Percentiles rank a stretch among this genome's conserved stretches.
Conservation (phyloP, 1,284 basidiomycete species). For the Austropuccinia psidii region DNA sequence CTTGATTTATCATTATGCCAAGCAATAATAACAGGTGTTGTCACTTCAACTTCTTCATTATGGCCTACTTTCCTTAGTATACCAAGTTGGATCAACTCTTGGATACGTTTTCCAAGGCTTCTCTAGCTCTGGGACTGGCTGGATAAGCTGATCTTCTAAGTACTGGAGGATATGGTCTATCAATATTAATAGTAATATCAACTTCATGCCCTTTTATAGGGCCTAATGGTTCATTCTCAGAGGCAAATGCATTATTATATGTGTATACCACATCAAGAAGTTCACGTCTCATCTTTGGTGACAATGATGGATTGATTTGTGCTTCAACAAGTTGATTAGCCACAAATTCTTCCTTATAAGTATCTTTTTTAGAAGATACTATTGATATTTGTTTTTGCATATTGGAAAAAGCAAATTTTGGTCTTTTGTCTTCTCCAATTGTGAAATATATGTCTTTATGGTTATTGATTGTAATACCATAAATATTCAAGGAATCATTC, state of each 20-base stretch:
- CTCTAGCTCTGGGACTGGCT: conserved; percentile 3
- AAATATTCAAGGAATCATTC: no score
- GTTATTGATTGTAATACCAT: no score
- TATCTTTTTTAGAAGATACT: no score
- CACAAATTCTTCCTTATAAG: no score
- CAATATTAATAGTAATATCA: neutral
- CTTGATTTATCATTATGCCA: conserved; percentile 5
- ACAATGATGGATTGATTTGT: no score
- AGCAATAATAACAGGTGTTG: neutral
- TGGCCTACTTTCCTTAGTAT: neutral
- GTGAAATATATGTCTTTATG: no score
- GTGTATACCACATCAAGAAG: neutral
- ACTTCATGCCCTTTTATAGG: conserved; percentile 5
- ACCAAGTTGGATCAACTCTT: neutral
- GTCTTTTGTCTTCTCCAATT: no score
- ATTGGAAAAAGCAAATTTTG: no score
- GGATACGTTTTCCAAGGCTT: neutral
- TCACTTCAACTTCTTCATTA: conserved; percentile 7
- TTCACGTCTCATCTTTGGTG: no score
- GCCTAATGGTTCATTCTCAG: neutral
- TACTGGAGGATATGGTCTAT: conserved; percentile 3
- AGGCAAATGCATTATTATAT: neutral
- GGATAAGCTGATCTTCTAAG: conserved; percentile 1
- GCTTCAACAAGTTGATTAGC: no score
- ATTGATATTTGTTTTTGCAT: no score